Percentiles rank a stretch among this genome's conserved stretches.
These are phyloP conservation scores for Coprinopsis strossmayeri DNA, from an alignment of 768 basidiomycete genomes.

Conservation along the genomic window DNA sequence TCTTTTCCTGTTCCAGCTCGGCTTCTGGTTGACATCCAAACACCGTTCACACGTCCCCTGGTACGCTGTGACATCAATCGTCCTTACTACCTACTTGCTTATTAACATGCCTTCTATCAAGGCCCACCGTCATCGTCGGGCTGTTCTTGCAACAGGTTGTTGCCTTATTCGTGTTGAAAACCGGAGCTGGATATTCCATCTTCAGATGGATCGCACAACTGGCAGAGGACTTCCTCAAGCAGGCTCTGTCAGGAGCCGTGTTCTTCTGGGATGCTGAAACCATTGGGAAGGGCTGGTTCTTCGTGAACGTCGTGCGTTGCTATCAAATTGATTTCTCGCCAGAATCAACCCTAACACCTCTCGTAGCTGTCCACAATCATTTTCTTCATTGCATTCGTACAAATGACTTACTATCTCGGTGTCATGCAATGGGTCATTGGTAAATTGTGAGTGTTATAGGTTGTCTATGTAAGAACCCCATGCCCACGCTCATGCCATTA, in stretches of 20 bases:
- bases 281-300: slow-evolving; percentile 74
- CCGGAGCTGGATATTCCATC: slow-evolving; percentile 72
- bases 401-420: slow-evolving; percentile 86
- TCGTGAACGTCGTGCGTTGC: slow-evolving; percentile 66
- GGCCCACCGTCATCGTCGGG: slow-evolving; percentile 86
- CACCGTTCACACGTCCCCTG: slow-evolving; percentile 65
- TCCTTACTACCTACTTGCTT: background rate
- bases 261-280: slow-evolving; percentile 80
- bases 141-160: slow-evolving; percentile 80
- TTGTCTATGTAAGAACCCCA: background rate
- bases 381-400: slow-evolving; percentile 91
- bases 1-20: slow-evolving; percentile 69
- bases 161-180: slow-evolving; percentile 87
- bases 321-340: background rate
- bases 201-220: slow-evolving; percentile 81
- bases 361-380: slow-evolving; percentile 68
- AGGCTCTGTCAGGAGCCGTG: slow-evolving; percentile 61
- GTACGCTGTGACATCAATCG: slow-evolving; percentile 28
- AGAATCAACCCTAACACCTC: background rate
- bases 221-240: slow-evolving; percentile 70
- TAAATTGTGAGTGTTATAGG: slow-evolving; percentile 54
- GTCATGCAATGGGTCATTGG: slow-evolving; percentile 93
- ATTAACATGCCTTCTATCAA: slow-evolving; percentile 20
- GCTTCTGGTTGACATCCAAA: slow-evolving; percentile 65
- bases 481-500: slow-evolving; percentile 15